phyloP scores from a whole-genome alignment of 306 rosid genomes.

The Lablab purpureus region DNA sequence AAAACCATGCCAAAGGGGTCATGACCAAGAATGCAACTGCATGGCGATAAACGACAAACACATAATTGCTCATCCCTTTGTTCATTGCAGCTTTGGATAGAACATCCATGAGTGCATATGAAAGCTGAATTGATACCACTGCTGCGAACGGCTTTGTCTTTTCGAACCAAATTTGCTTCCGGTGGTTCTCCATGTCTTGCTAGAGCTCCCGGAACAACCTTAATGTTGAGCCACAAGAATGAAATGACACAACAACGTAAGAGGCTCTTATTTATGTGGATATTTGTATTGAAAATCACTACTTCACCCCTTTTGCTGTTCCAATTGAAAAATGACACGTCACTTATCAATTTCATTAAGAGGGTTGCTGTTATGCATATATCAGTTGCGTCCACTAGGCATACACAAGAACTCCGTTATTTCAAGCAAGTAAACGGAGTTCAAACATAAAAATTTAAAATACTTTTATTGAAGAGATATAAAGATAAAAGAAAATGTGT shows the following conservation, averaged over 20 bases:
- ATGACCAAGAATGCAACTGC: slow-evolving; percentile 71
- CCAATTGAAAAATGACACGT: slow-evolving; percentile 7
- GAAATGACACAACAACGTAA: background rate
- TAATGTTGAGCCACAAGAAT: slow-evolving; percentile 39
- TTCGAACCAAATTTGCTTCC: slow-evolving; percentile 37
- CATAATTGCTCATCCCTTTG: slow-evolving; percentile 93
- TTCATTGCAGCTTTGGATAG: slow-evolving; percentile 87
- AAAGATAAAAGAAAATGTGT: no score
- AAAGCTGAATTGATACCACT: slow-evolving; percentile 75
- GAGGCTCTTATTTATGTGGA: slow-evolving; percentile 39
- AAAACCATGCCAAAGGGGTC: slow-evolving; percentile 74
- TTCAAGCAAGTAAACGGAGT: slow-evolving; percentile 32
- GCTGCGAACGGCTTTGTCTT: slow-evolving; percentile 74
- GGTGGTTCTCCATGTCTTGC: slow-evolving; percentile 52
- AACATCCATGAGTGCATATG: slow-evolving; percentile 85
- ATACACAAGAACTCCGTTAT: slow-evolving; percentile 19
- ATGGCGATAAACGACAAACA: slow-evolving; percentile 85
- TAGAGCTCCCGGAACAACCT: slow-evolving; percentile 3
- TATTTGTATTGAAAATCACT: background rate
- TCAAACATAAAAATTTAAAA: background rate
- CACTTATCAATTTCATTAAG: background rate
- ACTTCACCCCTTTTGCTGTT: background rate
- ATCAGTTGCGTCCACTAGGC: slow-evolving; percentile 42
- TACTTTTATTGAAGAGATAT: no score
- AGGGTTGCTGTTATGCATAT: slow-evolving; percentile 18